Base-by-base conservation (phyloP, 306 rosid genomes). In the Casuarina glauca region DNA sequence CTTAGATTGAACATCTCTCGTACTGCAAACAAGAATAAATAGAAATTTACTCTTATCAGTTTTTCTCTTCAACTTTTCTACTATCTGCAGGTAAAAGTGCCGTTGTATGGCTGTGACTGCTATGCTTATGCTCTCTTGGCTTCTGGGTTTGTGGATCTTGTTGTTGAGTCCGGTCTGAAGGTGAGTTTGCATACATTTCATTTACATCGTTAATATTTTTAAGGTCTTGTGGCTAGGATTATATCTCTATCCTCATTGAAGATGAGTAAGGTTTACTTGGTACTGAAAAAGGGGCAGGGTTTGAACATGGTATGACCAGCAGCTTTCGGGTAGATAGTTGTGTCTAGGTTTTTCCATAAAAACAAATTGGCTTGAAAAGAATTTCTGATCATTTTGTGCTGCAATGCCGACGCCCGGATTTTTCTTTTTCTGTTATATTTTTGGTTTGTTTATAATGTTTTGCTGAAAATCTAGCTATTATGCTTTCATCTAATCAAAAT, bases 31-130 rank as follows among this genome's bases (percentile, higher is more conserved):
- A 20, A 9, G 35, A 6, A 39, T 35, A 38, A n/a, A 51, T 3
- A 7, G 39, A 5, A 7, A n/a, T 42, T 64, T 17, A 60, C 67
- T 66, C 69, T 50, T 69, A 12, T n/a, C 48, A 43, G 15, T 19
- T 49, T 36, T 76, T 57, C 73, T 20, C 54, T n/a, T 71, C 44
- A 63, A 5, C 67, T 67, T 19, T 63, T 10, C 42, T 58, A 42
- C 67, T 36, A n/a, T 80, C 44, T 51, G 20, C 90, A 95, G 98
- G 98, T 92, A 58, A 95, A 95, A 86, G 89, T 89, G 81, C 93
- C 98, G 52, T 79, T 95, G 55, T 95, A 95, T 70, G 98, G 97
- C 13, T 92, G 98, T 73, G 98, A 95, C 89, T 95, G 98, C 93
- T 95, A 95, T 81, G 97, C 97, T 36, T 93, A 88, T 91, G 98